Percentiles rank a stretch among this genome's conserved stretches.
These are phyloP conservation scores for Candida nanaspora DNA, from an alignment of 805 yeast genomes.

Conservation along the genomic window DNA sequence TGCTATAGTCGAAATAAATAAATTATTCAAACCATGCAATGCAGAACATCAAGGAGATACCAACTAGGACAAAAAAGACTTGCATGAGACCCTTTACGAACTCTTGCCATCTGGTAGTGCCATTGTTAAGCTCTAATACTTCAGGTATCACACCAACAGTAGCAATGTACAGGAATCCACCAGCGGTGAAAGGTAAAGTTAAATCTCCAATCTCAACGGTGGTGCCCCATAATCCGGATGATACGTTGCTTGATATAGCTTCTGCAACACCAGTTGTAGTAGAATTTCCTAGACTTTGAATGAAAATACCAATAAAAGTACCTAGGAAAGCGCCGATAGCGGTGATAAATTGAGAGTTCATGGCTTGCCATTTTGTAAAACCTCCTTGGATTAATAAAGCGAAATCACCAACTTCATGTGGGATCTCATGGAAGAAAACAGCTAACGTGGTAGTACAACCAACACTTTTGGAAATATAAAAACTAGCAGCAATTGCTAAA, in stretches of 20 bases:
- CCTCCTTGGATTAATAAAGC: conserved; percentile 68
- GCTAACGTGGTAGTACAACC: conserved; percentile 70
- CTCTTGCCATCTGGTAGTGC: conserved; percentile 31
- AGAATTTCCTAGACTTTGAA: conserved; percentile 33
- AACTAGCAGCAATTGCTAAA: conserved; percentile 64
- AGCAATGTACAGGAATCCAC: conserved; percentile 69
- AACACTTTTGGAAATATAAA: conserved; percentile 48
- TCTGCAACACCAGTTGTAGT: conserved; percentile 6
- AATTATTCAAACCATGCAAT: conserved; percentile 40
- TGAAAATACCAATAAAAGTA: conserved; percentile 52
- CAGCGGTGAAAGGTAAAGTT: conserved; percentile 67
- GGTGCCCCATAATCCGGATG: conserved; percentile 41
- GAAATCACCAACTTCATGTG: conserved; percentile 78
- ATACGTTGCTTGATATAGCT: not conserved
- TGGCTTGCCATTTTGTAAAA: conserved; percentile 55
- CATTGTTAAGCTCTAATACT: conserved; percentile 37
- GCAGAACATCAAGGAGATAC: conserved; percentile 50
- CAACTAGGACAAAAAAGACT: conserved; percentile 40
- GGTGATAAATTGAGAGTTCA: conserved; percentile 60
- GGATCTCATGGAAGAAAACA: conserved; percentile 69
- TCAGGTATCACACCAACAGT: conserved; percentile 74
- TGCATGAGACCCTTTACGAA: conserved; percentile 36
- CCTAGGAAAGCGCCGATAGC: conserved; percentile 62
- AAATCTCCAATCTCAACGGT: conserved; percentile 42
- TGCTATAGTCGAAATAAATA: not conserved